Conservation (phyloP, 805 yeast species). For the Blastobotrys mokoenaii region DNA sequence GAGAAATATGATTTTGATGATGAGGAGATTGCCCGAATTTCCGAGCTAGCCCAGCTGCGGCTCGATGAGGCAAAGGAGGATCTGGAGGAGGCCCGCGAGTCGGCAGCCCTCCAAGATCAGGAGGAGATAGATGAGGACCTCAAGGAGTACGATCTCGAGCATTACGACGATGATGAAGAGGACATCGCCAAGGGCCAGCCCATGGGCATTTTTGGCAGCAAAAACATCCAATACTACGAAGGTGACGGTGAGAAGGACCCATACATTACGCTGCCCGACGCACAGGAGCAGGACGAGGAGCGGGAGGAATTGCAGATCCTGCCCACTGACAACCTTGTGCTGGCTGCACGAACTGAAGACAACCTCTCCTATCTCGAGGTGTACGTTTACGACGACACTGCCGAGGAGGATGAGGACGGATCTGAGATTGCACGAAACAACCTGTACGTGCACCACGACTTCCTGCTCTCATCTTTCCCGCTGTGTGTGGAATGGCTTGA, state of each 20-base stretch:
- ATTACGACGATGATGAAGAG: slow-evolving; percentile 47
- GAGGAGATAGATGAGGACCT: slow-evolving; percentile 55
- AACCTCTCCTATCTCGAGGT: slow-evolving; percentile 88
- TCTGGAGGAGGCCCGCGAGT: slow-evolving; percentile 30
- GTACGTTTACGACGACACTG: slow-evolving; percentile 89
- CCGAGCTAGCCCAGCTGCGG: slow-evolving; percentile 75
- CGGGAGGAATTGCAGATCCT: slow-evolving; percentile 76
- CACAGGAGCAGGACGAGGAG: slow-evolving; percentile 56
- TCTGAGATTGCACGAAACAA: slow-evolving; percentile 55
- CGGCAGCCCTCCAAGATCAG: slow-evolving; percentile 7
- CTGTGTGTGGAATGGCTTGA: slow-evolving; percentile 94
- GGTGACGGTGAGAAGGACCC: slow-evolving; percentile 43
- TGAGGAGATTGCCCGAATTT: slow-evolving; percentile 85
- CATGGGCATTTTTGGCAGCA: slow-evolving; percentile 38
- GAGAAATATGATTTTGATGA: slow-evolving; percentile 82
- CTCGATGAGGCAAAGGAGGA: slow-evolving; percentile 67
- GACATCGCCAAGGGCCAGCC: slow-evolving; percentile 44
- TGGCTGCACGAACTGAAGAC: slow-evolving; percentile 94
- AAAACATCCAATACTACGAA: slow-evolving; percentile 33
- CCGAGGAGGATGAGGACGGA: slow-evolving; percentile 63
- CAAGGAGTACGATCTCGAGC: slow-evolving; percentile 79
- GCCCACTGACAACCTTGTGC: slow-evolving; percentile 81
- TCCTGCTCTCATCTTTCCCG: slow-evolving; percentile 96
- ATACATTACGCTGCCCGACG: slow-evolving; percentile 43
- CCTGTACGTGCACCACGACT: slow-evolving; percentile 89